These are phyloP conservation scores for Stagonosporopsis chrysanthemi DNA, from an alignment of 2,329 filamentous ascomycete species.

Conservation along the genomic window DNA sequence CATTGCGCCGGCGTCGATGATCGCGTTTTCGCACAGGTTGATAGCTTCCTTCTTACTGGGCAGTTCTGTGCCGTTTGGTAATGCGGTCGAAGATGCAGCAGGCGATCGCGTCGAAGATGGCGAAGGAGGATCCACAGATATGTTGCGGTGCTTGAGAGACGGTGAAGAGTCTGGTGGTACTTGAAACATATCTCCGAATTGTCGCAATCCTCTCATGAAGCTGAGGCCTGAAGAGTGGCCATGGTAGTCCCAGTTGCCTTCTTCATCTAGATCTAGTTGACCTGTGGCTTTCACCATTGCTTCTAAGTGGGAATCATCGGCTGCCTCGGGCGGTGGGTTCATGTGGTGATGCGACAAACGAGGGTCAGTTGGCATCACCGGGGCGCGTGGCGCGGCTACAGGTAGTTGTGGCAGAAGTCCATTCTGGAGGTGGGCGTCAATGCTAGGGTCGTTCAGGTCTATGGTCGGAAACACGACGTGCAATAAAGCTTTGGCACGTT, in stretches of 20 bases:
- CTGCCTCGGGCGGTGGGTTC: slow-evolving; percentile 36
- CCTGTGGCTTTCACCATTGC: slow-evolving; percentile 96
- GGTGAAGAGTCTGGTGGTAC: slow-evolving; percentile 65
- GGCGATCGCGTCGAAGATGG: slow-evolving; percentile 72
- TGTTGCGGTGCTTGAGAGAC: slow-evolving; percentile 62
- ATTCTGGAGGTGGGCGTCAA: slow-evolving; percentile 79
- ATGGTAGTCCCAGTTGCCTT: slow-evolving; percentile 93
- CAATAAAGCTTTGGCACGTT: slow-evolving; percentile 81
- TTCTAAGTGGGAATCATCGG: slow-evolving; percentile 73
- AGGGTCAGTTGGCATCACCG: slow-evolving; percentile 31
- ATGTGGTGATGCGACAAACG: slow-evolving; percentile 31
- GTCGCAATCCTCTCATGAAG: slow-evolving; percentile 86
- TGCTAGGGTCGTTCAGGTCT: slow-evolving; percentile 82
- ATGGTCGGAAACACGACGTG: slow-evolving; percentile 82
- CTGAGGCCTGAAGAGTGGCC: slow-evolving; percentile 91
- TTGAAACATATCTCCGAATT: slow-evolving; percentile 80
- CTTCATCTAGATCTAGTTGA: slow-evolving; percentile 88
- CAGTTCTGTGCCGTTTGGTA: slow-evolving; percentile 62
- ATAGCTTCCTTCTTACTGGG: slow-evolving; percentile 68
- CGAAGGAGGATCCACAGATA: slow-evolving; percentile 71
- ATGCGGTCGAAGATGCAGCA: slow-evolving; percentile 52
- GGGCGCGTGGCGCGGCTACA: slow-evolving; percentile 30
- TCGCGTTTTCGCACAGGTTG: slow-evolving; percentile 64
- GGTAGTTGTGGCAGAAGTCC: slow-evolving; percentile 60
- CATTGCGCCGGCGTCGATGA: slow-evolving; percentile 69